Evolutionary conservation across 2,329 filamentous ascomycete species (phyloP).

Genomic region (Aspergillus novofumigatus): DNA sequence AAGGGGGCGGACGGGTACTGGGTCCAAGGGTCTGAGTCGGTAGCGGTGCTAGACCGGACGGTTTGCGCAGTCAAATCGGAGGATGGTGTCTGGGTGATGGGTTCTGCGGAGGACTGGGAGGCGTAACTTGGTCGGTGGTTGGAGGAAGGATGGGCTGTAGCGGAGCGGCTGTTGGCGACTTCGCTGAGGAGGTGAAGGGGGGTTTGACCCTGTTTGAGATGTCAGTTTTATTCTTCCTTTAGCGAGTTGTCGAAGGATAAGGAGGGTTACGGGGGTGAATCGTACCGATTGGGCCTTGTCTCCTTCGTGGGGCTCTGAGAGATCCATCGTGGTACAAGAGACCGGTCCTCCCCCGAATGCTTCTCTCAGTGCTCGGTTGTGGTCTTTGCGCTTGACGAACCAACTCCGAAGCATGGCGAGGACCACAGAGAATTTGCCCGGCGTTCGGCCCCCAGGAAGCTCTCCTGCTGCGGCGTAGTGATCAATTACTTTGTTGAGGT

Average conservation of each 20-base stretch:
- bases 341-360: constrained; percentile 11
- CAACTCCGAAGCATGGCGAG: constrained; percentile 66
- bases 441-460: constrained; percentile 60
- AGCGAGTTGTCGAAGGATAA: background rate
- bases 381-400: constrained; percentile 54
- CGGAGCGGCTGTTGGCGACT: constrained; percentile 29
- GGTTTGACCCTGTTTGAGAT: constrained; percentile 19
- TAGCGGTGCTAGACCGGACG: background rate
- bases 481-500: constrained; percentile 66
- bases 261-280: background rate
- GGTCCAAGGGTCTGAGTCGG: constrained; percentile 9
- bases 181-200: constrained; percentile 37
- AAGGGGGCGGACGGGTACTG: constrained; percentile 4
- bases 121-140: constrained; percentile 3
- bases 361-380: constrained; percentile 23
- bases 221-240: constrained; percentile 1
- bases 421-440: constrained; percentile 67
- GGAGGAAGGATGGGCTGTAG: constrained; percentile 1
- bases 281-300: background rate
- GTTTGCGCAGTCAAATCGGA: constrained; percentile 1
- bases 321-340: background rate
- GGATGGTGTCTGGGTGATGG: constrained; percentile 9
- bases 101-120: constrained; percentile 9
- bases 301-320: background rate
- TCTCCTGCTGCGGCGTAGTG: constrained; percentile 63